Conservation (phyloP, 2,329 filamentous ascomycete species). For the Cryphonectria nitschkei region DNA sequence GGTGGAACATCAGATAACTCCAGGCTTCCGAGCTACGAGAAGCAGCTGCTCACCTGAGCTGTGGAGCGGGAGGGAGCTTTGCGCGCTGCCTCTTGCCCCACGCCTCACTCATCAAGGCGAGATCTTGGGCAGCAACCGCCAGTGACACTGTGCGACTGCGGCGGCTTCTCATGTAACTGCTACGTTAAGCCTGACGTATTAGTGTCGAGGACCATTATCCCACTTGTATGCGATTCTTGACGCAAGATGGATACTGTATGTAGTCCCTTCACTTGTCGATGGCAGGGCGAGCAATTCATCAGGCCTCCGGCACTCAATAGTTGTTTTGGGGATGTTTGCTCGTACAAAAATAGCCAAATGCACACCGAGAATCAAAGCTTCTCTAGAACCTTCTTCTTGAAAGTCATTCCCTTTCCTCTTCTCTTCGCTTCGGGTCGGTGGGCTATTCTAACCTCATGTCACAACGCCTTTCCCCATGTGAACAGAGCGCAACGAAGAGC, state of each 20-base stretch:
- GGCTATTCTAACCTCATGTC: background rate
- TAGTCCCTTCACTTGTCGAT: background rate
- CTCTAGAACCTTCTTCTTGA: background rate
- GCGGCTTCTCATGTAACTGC: background rate
- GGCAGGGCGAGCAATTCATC: background rate
- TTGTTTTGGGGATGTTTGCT: background rate
- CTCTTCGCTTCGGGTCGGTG: background rate
- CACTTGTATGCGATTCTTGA: background rate
- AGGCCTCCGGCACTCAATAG: background rate
- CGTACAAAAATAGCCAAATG: background rate
- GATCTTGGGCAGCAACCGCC: background rate
- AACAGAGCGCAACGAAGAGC: background rate
- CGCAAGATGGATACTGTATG: background rate
- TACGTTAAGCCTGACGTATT: background rate
- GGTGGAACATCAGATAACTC: background rate
- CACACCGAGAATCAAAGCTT: background rate
- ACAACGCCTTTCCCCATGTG: background rate
- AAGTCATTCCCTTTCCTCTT: background rate
- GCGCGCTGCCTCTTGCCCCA: background rate
- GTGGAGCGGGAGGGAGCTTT: background rate
- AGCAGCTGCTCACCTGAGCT: no score
- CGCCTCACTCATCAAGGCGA: background rate
- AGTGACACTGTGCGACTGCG: background rate
- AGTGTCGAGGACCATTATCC: background rate
- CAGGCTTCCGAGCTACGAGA: background rate